Evolutionary conservation across 2,329 filamentous ascomycete genomes (phyloP), one percentile per base, ranked within the genome.

Genomic region (Chaetomiaceae sp.): DNA sequence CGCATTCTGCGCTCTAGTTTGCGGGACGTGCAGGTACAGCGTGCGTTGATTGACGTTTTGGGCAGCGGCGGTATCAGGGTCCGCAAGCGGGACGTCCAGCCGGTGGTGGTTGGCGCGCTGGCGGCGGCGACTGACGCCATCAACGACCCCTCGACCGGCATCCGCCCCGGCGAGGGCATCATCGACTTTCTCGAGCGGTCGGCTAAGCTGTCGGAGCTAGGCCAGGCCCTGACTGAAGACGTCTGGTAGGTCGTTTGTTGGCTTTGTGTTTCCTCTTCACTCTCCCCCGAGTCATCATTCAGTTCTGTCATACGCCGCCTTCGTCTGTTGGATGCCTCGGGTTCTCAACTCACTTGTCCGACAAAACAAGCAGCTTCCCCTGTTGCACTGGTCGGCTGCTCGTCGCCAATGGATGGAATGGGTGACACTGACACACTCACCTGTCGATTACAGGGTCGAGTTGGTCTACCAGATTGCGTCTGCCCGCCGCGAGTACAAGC

Each of bases 361-460:
- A n/a, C n/a, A n/a, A n/a, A n/a, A n/a, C n/a, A n/a, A n/a, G n/a
- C n/a, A n/a, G n/a, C n/a, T n/a, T n/a, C n/a, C n/a, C n/a, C n/a
- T n/a, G n/a, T n/a, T n/a, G n/a, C n/a, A n/a, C n/a, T n/a, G n/a
- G n/a, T n/a, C n/a, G n/a, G n/a, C n/a, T n/a, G n/a, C n/a, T n/a
- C n/a, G n/a, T n/a, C n/a, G n/a, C n/a, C n/a, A n/a, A n/a, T n/a
- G n/a, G n/a, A n/a, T n/a, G n/a, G n/a, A n/a, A n/a, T n/a, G n/a
- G n/a, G n/a, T n/a, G n/a, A n/a, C n/a, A n/a, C n/a, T n/a, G n/a
- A n/a, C n/a, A n/a, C n/a, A n/a, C n/a, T n/a, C n/a, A n/a, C n/a
- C n/a, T n/a, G n/a, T n/a, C n/a, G n/a, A n/a, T n/a, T n/a, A 29
- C 37, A 47, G 38, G 38, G 33, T 47, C 24, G 38, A 47, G 15